phyloP scores from a whole-genome alignment of 306 rosid species.

The Gastrolobium bilobum region DNA sequence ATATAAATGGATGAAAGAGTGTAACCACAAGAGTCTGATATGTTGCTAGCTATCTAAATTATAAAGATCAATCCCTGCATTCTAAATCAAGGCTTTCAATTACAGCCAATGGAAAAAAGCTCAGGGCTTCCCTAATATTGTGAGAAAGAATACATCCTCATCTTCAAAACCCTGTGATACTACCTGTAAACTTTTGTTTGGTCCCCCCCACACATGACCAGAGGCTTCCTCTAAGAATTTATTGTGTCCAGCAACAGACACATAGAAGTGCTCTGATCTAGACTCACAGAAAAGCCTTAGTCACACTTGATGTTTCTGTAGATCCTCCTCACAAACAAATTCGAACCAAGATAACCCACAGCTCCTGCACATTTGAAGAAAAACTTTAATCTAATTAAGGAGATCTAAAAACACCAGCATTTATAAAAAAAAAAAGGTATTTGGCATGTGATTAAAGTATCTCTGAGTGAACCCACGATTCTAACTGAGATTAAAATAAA shows the following conservation, averaged over 20 bases:
- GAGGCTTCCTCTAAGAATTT: conserved; percentile 61
- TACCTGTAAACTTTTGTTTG: conserved; percentile 55
- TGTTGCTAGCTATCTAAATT: conserved; percentile 71
- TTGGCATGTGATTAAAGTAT: conserved; percentile 6
- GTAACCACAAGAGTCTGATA: conserved; percentile 58
- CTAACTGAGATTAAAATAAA: conserved; percentile 19
- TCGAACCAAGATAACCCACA: conserved; percentile 95
- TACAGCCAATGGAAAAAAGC: conserved; percentile 71
- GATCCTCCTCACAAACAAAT: conserved; percentile 98
- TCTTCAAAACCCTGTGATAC: conserved; percentile 65
- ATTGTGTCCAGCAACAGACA: conserved; percentile 44
- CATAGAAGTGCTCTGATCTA: conserved; percentile 63
- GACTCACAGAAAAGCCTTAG: conserved; percentile 58
- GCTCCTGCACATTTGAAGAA: conserved; percentile 74
- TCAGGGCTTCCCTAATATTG: conserved; percentile 72
- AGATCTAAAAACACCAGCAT: conserved; percentile 15
- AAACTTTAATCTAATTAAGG: conserved; percentile 18
- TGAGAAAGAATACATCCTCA: conserved; percentile 71
- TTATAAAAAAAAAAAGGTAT: neutral
- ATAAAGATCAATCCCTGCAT: conserved; percentile 69
- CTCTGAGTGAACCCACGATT: neutral
- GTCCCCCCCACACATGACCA: conserved; percentile 58
- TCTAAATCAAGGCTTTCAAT: conserved; percentile 84
- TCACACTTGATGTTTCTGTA: conserved; percentile 99
- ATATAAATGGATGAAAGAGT: conserved; percentile 58